Conservation (phyloP, 2,329 filamentous ascomycete species). For the Fusarium odoratissimum region DNA sequence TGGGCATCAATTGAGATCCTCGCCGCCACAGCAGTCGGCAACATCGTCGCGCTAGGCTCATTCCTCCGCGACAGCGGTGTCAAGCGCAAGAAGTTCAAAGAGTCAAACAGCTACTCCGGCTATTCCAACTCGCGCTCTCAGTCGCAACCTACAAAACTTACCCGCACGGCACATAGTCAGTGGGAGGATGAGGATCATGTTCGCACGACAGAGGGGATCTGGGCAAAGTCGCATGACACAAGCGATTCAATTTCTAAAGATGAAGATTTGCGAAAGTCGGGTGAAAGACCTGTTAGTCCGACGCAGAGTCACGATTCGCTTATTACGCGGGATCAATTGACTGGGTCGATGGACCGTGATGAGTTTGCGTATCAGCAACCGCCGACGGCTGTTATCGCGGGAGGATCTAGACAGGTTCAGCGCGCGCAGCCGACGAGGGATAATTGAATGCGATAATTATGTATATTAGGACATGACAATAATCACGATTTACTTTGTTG, state of each 20-base stretch:
- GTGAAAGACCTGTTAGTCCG: conserved; percentile 36
- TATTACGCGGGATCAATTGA: conserved; percentile 38
- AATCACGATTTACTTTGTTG: conserved; percentile 20
- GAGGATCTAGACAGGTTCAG: conserved; percentile 28
- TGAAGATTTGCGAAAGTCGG: conserved; percentile 30
- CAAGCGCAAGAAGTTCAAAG: conserved; percentile 85
- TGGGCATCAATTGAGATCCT: conserved; percentile 89
- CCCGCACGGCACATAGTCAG: conserved; percentile 37
- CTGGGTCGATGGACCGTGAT: conserved; percentile 28
- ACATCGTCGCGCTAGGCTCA: conserved; percentile 86
- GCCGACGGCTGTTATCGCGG: conserved; percentile 31
- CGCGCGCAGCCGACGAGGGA: conserved; percentile 17
- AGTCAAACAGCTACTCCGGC: conserved; percentile 55
- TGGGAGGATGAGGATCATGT: conserved; percentile 41
- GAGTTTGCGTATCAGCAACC: conserved; percentile 23
- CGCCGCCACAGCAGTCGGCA: conserved; percentile 84
- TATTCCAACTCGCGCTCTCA: conserved; percentile 43
- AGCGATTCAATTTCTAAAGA: conserved; percentile 35
- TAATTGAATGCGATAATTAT: conserved; percentile 5
- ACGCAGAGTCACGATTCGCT: conserved; percentile 47
- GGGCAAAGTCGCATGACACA: conserved; percentile 38
- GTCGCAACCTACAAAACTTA: conserved; percentile 36
- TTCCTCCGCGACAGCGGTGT: conserved; percentile 88
- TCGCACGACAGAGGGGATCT: conserved; percentile 43
- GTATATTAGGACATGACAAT: not conserved